Evolutionary conservation across 768 basidiomycete genomes (phyloP), one percentile per base, ranked within the genome.

Genomic region (Rhizopogon sp.): DNA sequence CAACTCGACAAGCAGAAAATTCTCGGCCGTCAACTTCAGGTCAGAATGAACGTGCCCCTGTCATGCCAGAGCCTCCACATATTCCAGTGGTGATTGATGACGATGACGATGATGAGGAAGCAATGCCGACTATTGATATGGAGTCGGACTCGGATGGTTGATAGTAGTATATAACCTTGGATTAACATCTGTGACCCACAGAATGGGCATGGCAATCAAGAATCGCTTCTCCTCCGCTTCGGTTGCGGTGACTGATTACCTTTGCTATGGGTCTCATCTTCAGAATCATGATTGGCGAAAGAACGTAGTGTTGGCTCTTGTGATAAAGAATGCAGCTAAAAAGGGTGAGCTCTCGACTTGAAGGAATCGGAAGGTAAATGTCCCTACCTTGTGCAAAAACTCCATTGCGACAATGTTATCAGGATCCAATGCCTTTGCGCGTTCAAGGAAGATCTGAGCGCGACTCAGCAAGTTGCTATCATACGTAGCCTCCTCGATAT

Each of bases 41-140:
- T 45, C 35, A 39, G 33, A 16, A 41, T 28, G 22, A 47, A 40
- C 39, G 22, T 41, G 39, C 9, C 20, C 52, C 58, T 41, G 25
- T 10, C 17, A 20, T 54, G 31, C 55, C 28, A 22, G 22, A 39
- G 10, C 22, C 40, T 33, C 35, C 39, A 7, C 22, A 31, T 37
- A 53, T 49, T 7, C 50, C 60, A 10, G 63, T 65, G 62, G 20
- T 45, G 28, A 50, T 64, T 43, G 68, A 68, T n/a, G 72, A 74
- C n/a, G 74, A 83, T 13, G 79, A 79, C n/a, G 86, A 88, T 58
- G 85, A 85, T 57, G 25, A 25, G 25, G 25, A 25, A 25, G 81
- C 82, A 44, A 84, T 94, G 75, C 91, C 91, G 3, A 63, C 75
- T 10, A 91, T 94, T 39, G 80, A 92, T 65, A 73, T 90, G 74